Evolutionary conservation across 139 green algal species (phyloP).

Genomic region (Coelastrella sp.): DNA sequence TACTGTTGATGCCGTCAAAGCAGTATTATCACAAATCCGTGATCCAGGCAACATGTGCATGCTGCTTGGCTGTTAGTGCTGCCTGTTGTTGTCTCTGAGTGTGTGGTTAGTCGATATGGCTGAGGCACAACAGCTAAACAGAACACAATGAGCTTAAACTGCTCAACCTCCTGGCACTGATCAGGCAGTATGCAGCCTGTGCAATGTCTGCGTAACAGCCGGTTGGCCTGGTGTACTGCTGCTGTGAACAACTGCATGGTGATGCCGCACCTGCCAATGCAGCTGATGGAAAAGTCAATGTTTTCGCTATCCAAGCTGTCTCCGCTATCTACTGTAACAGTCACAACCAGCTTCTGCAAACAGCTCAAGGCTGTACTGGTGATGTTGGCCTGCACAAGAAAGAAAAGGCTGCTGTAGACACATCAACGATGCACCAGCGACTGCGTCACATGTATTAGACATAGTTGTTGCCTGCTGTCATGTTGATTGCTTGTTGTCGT

Average conservation of each 20-base stretch:
- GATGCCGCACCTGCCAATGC: constrained; percentile 59
- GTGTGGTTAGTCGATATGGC: no score
- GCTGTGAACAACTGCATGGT: background rate
- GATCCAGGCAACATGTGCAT: no score
- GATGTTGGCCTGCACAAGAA: background rate
- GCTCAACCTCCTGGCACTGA: no score
- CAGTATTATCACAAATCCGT: no score
- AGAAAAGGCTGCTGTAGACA: background rate
- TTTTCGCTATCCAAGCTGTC: constrained; percentile 62
- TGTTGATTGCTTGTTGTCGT: background rate
- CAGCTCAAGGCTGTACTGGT: constrained; percentile 51
- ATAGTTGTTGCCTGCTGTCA: no score
- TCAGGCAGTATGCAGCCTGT: no score
- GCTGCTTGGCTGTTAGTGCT: no score
- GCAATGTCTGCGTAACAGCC: no score
- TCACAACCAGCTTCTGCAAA: constrained; percentile 76
- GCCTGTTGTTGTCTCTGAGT: no score
- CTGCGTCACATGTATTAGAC: background rate
- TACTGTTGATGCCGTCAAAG: no score
- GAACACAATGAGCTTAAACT: no score
- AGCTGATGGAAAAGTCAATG: constrained; percentile 71
- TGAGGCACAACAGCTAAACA: no score
- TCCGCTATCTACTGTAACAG: constrained; percentile 65
- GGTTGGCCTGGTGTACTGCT: background rate
- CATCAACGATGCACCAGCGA: background rate